Percentiles rank a stretch among this genome's conserved stretches.
Conservation (phyloP, 2,329 filamentous ascomycete species). For the Fusarium protoensiforme region DNA sequence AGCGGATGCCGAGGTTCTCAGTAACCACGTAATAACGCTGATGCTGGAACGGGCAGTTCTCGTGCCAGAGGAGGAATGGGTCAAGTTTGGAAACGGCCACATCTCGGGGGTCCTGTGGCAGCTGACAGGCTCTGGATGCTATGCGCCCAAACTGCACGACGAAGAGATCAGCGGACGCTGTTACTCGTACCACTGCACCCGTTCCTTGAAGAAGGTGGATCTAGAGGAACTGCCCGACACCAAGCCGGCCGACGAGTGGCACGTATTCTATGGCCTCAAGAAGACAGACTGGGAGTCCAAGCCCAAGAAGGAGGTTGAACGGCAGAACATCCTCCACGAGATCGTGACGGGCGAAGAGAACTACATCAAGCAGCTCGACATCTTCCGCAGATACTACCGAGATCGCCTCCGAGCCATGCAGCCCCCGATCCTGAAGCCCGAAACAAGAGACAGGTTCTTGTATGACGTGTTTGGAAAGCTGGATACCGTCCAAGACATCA, state of each 20-base stretch:
- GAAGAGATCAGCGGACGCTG: conserved; percentile 78
- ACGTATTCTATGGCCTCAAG: conserved; percentile 85
- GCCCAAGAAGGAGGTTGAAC: conserved; percentile 87
- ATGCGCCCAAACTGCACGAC: conserved; percentile 85
- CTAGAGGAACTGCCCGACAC: conserved; percentile 78
- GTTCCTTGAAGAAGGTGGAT: conserved; percentile 95
- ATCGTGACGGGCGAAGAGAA: conserved; percentile 93
- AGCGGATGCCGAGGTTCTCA: conserved; percentile 91
- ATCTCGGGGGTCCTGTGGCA: conserved; percentile 95
- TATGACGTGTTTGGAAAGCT: conserved; percentile 90
- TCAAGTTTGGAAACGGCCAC: conserved; percentile 84
- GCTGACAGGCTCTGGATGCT: conserved; percentile 90
- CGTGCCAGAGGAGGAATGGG: conserved; percentile 94
- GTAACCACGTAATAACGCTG: conserved; percentile 78
- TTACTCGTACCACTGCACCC: conserved; percentile 93
- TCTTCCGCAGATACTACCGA: conserved; percentile 85
- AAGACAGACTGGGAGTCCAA: conserved; percentile 79
- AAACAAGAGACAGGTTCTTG: conserved; percentile 83
- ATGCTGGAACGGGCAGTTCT: conserved; percentile 85
- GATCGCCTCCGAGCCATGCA: conserved; percentile 79
- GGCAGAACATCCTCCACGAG: conserved; percentile 95
- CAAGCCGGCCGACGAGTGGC: conserved; percentile 82
- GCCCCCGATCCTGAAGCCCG: conserved; percentile 83
- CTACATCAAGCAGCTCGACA: conserved; percentile 89
- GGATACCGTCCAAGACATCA: conserved; percentile 87